phyloP scores from a whole-genome alignment of 305 asterid species.

The Fraxinus sp. region DNA sequence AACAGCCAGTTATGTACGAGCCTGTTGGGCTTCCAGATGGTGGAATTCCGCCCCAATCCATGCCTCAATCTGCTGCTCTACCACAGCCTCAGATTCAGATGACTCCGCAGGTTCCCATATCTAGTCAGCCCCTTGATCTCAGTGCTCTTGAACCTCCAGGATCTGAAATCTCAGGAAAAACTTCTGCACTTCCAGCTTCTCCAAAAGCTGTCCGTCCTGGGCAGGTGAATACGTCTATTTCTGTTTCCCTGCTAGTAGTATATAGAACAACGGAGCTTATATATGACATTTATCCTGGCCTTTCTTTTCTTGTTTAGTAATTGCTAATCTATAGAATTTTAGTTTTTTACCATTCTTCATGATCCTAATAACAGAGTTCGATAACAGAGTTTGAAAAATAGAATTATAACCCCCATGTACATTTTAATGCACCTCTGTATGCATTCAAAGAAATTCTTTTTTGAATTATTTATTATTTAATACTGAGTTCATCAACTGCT shows the following conservation, averaged over 20 bases:
- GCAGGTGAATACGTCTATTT: slow-evolving; percentile 50
- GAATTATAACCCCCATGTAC: not conserved
- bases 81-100: slow-evolving; percentile 47
- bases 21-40: slow-evolving; percentile 89
- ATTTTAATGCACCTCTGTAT: not conserved
- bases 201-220: slow-evolving; percentile 98
- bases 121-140: slow-evolving; percentile 88
- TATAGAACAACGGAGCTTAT: not conserved
- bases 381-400: not conserved
- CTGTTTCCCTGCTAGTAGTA: slow-evolving; percentile 9
- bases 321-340: not conserved
- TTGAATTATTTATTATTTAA: not conserved
- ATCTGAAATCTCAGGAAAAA: slow-evolving; percentile 48
- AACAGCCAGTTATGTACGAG: slow-evolving; percentile 52
- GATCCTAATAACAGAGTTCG: not conserved
- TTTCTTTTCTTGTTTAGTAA: not conserved
- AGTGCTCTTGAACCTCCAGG: slow-evolving; percentile 93
- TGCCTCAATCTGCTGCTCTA: slow-evolving; percentile 47
- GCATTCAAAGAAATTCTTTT: not conserved
- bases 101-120: slow-evolving; percentile 40
- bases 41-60: slow-evolving; percentile 70
- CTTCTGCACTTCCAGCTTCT: slow-evolving; percentile 64
- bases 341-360: not conserved
- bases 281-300: not conserved
- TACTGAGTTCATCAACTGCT: not conserved